Base-by-base conservation (phyloP, 768 basidiomycete species). In the Termitomyces sp. region DNA sequence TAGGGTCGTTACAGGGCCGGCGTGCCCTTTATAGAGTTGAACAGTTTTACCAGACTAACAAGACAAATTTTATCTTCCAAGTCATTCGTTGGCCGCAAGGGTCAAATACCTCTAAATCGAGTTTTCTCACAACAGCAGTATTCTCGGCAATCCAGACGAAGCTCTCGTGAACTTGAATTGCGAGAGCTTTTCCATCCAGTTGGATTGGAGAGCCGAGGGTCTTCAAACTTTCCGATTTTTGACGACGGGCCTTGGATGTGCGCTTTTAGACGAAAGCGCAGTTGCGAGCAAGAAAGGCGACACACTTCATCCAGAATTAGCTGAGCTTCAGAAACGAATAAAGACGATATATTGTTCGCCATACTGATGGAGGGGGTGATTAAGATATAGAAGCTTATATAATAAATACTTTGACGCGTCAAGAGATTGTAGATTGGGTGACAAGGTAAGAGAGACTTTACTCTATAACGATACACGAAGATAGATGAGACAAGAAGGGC, bases 111-210 rank as follows among this genome's bases (percentile, higher is more conserved):
- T 91, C 81, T 18, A 98, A 71, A 66, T 92, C 84, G 41, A 94
- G 68, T 66, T 86, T 86, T 59, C 87, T 81, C 16, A 86, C 80
- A 6, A 87, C 78, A 55, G 85, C 83, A 0, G 91, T 88, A 65
- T 88, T 95, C 69, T 94, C 95, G 24, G 90, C 94, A 46, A 92
- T 86, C 91, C 92, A 98, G 0, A 84, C 92, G 22, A 81, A 71
- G 39, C 82, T 78, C 5, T 79, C 87, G 36, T 78, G 73, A 46
- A 97, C 71, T 26, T 84, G 73, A 6, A 97, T 75, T 24, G 80
- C 83, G 37, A 98, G 72, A 4, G 93, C 85, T 65, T 88, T 93
- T 29, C 88, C 88, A 7, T 77, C 65, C 36, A 97, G 79, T 54
- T 85, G 76, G 57, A 98, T 87, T 2, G 96, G 94, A 24, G 83